Evolutionary conservation across 225 moss, liverwort and hornwort species (phyloP).

Genomic region (Climacium dendroides): DNA sequence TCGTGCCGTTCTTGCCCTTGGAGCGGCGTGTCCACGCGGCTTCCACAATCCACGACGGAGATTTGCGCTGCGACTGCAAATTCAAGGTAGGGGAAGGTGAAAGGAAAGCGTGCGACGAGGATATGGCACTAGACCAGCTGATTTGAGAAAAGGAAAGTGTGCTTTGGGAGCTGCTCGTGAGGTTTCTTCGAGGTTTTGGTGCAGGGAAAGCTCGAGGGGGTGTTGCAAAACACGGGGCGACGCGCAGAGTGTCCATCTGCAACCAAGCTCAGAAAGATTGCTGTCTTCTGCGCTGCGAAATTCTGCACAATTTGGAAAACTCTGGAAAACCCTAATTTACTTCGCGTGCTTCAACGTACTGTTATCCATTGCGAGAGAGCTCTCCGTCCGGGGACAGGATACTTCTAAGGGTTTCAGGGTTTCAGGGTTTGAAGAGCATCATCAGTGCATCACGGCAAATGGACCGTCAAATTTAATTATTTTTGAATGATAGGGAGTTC

Average conservation of each 20-base stretch:
- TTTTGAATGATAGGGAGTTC: no score
- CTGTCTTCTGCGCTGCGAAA: background rate
- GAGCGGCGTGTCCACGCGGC: conserved; percentile 85
- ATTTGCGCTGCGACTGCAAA: background rate
- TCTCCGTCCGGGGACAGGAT: no score
- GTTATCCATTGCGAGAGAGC: background rate
- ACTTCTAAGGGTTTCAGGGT: no score
- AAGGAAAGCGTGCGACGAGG: background rate
- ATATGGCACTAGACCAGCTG: conserved; percentile 21
- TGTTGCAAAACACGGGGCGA: background rate
- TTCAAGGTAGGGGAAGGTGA: background rate
- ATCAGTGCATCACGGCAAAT: no score
- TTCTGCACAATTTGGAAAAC: background rate
- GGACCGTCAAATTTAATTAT: no score
- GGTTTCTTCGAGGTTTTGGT: background rate
- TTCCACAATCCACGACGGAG: conserved; percentile 16
- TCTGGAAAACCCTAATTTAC: background rate
- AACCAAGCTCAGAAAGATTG: background rate
- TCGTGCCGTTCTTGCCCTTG: conserved; percentile 39
- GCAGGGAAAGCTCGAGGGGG: background rate
- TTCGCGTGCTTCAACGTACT: background rate
- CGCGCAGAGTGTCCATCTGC: conserved; percentile 12
- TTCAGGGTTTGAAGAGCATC: no score
- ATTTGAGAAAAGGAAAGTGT: background rate
- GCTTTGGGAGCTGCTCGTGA: background rate